These are phyloP conservation scores for Pterulicium gracile DNA, from an alignment of 1,284 basidiomycete species.

Conservation along the genomic window DNA sequence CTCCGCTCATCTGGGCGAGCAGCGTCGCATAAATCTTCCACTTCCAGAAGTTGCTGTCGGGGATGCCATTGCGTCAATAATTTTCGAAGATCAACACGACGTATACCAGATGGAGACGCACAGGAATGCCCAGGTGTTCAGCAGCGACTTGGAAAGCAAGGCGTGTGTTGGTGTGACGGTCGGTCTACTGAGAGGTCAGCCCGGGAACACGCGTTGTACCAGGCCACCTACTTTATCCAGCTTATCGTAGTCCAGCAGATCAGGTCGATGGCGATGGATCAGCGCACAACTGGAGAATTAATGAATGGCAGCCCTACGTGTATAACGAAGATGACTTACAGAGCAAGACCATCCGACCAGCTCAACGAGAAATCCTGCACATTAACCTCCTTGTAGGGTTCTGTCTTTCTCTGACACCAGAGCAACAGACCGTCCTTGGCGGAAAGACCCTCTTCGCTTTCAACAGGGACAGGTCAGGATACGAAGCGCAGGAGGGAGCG, in stretches of 20 bases:
- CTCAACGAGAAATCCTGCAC: slow-evolving; percentile 90
- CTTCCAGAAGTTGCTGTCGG: slow-evolving; percentile 83
- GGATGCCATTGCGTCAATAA: slow-evolving; percentile 8
- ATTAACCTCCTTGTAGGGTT: slow-evolving; percentile 83
- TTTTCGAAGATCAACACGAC: background rate
- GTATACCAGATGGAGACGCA: slow-evolving; percentile 26
- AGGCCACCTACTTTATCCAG: slow-evolving; percentile 55
- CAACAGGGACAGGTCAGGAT: slow-evolving; percentile 7
- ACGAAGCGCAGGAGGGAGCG: slow-evolving; percentile 4
- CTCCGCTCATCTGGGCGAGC: slow-evolving; percentile 87
- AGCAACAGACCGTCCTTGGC: slow-evolving; percentile 93
- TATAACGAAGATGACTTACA: slow-evolving; percentile 45
- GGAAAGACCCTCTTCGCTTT: slow-evolving; percentile 91
- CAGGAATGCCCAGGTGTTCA: slow-evolving; percentile 81
- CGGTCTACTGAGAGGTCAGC: slow-evolving; percentile 30
- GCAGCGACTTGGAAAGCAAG: slow-evolving; percentile 84
- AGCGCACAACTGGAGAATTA: slow-evolving; percentile 69
- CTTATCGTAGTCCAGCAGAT: slow-evolving; percentile 82
- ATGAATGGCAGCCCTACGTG: slow-evolving; percentile 9
- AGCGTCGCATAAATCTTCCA: slow-evolving; percentile 91
- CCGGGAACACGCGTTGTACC: slow-evolving; percentile 1
- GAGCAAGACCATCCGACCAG: slow-evolving; percentile 90
- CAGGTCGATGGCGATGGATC: slow-evolving; percentile 94
- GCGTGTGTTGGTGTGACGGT: slow-evolving; percentile 72
- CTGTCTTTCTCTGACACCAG: slow-evolving; percentile 97